Evolutionary conservation across 768 basidiomycete species (phyloP), one percentile per base, ranked within the genome.

Genomic region (Strobilomyces echinocephalus): DNA sequence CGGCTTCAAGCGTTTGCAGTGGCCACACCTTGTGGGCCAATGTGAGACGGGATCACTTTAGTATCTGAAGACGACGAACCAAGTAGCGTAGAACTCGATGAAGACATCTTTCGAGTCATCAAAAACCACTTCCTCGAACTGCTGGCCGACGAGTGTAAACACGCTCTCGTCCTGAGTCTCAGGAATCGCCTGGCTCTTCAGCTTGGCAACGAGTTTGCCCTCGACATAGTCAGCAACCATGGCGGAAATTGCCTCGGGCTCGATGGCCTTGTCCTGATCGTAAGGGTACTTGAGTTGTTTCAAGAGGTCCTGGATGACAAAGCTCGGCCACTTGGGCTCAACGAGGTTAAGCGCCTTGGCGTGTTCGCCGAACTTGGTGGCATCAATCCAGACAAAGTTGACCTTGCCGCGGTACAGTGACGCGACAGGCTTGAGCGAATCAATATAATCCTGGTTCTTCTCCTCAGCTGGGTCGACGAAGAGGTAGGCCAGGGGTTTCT

Each of bases 371-470:
- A 94, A 99, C 70, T 94, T 93, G 74, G 87, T 74, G 21, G 92
- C 94, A 70, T 99, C 97, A 62, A 99, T 98, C 85, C 87, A 95
- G 56, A 98, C 95, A 70, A 97, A 97, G 84, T 97, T 97, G 68
- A 98, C 65, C 73, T 91, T 85, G 62, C 84, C 80, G 73, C 90
- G 92, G 78, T 82, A 83, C 66, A 85, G 82, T 49, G 83, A 74
- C 8, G 97, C 97, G 49, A 95, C 70, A 9, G 91, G 85, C 61
- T 77, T 83, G 60, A 97, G 67, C 38, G 77, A 71, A 24, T 83
- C 83, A 58, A 95, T 80, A 46, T 85, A 70, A 30, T 76, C 75
- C 14, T 89, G 79, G 60, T 81, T 84, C 54, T 78, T 76, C 59
- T 83, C 80, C 54, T 81, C 78, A 41, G 79, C 70, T 30, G 95